Base-by-base conservation (phyloP, 805 yeast genomes). In the Blastobotrys attinorum region DNA sequence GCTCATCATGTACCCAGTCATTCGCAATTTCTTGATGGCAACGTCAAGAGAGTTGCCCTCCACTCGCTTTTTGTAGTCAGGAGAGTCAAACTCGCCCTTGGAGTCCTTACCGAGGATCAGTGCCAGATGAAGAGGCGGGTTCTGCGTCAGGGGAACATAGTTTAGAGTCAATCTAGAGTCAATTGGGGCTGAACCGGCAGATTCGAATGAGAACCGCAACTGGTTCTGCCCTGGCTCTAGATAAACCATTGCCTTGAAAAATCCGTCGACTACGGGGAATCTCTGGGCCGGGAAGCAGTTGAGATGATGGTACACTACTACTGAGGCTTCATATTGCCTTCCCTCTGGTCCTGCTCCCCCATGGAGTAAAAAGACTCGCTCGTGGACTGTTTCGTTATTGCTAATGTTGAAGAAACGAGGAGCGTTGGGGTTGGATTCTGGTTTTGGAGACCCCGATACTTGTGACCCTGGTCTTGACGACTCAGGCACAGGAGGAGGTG, bases 1-100 rank as follows among this genome's bases (percentile, higher is more conserved):
- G 55, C 86, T 90, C 95, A 86, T 85, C 62, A 89, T 62, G 53
- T 95, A 71, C 3, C 83, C 95, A 3, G 85, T 96, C 47, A 87
- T 76, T 54, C 92, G 76, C 50, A 90, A 59, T 58, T 86, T 86
- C 50, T 67, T 69, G 16, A 83, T 65, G 1, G 96, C 96, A 3
- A 79, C 59, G n/a, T 79, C 79, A 18, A 89, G 53, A 11, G 70
- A 76, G 48, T 84, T 79, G 2, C 80, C 81, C 51, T 84, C 92
- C 21, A 47, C 45, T 27, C 52, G 44, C 15, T 40, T 38, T 39
- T 63, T 63, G 40, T 57, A 57, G 15, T 50, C 49, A 0, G 94
- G 88, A 50, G 85, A 74, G 54, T 89, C 97, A 57, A 76, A 89
- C 1, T 60, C 49, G 17, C 77, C 75, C 2, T 78, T 75, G 1